phyloP scores from a whole-genome alignment of 129 eudicot genomes.

The Tagetes erecta region DNA sequence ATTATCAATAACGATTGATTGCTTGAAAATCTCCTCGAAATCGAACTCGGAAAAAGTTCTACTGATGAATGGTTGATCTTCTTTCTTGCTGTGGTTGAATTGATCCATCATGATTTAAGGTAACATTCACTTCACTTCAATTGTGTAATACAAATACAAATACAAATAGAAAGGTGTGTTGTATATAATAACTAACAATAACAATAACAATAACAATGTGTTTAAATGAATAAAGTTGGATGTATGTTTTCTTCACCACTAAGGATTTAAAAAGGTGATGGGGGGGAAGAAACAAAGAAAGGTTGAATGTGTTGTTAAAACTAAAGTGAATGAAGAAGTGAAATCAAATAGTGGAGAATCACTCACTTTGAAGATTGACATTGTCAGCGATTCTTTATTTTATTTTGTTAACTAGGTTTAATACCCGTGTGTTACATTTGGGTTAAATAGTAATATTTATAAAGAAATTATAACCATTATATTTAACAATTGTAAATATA shows the following conservation, averaged over 20 bases:
- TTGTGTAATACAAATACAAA: no score
- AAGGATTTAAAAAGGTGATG: slow-evolving; percentile 25
- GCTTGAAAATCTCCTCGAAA: slow-evolving; percentile 19
- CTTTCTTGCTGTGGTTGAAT: slow-evolving; percentile 23
- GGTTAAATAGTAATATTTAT: no score
- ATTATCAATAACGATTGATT: slow-evolving; percentile 16
- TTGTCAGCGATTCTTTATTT: not conserved
- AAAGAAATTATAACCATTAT: no score
- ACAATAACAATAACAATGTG: no score
- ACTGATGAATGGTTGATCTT: slow-evolving; percentile 28
- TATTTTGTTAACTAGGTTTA: no score
- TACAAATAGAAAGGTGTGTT: no score
- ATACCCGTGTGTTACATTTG: no score
- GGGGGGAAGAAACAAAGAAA: slow-evolving; percentile 24
- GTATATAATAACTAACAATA: no score
- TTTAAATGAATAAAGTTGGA: not conserved
- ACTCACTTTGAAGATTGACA: not conserved
- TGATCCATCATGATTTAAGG: slow-evolving; percentile 23
- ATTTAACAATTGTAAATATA: no score
- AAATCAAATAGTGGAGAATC: slow-evolving; percentile 9
- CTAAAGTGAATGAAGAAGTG: slow-evolving; percentile 6
- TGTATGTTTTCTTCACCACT: slow-evolving; percentile 28
- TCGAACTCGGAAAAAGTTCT: slow-evolving; percentile 24
- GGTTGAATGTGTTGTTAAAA: slow-evolving; percentile 2
- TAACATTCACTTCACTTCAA: not conserved